phyloP scores from a whole-genome alignment of 352 stramenopile genomes.

The Globisporangium barbulae region DNA sequence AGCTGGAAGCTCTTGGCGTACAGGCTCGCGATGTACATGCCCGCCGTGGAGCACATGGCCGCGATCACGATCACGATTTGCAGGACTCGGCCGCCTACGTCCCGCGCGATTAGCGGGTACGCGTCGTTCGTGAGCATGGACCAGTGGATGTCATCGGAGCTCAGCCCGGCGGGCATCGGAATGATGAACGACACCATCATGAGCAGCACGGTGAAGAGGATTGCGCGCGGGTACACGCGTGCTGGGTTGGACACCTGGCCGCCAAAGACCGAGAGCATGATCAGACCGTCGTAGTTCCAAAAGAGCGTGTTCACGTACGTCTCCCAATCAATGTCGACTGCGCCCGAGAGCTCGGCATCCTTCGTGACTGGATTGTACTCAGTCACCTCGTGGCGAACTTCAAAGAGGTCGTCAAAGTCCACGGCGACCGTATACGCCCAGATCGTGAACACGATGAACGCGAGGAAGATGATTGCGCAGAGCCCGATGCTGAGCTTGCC shows the following conservation, averaged over 20 bases:
- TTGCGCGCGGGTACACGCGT: constrained; percentile 79
- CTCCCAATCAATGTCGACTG: constrained; percentile 66
- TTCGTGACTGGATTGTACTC: constrained; percentile 16
- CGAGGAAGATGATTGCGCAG: constrained; percentile 30
- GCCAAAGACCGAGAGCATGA: constrained; percentile 88
- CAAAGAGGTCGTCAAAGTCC: constrained; percentile 37
- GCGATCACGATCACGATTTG: constrained; percentile 70
- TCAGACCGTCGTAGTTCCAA: constrained; percentile 95
- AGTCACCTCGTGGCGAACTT: constrained; percentile 33
- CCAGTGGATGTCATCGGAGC: not conserved
- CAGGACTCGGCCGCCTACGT: constrained; percentile 72
- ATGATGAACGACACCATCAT: constrained; percentile 84
- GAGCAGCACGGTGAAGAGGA: constrained; percentile 73
- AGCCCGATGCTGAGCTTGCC: constrained; percentile 23
- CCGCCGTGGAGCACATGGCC: constrained; percentile 75
- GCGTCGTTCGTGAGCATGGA: constrained; percentile 69
- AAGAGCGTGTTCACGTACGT: constrained; percentile 93
- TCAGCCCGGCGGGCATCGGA: constrained; percentile 72
- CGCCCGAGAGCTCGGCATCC: constrained; percentile 24
- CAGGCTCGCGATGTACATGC: constrained; percentile 80
- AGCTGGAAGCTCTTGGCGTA: constrained; percentile 83
- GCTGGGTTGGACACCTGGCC: constrained; percentile 87
- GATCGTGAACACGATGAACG: constrained; percentile 41
- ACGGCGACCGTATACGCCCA: constrained; percentile 29
- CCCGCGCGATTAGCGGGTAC: constrained; percentile 63